Percentiles rank a stretch among this genome's conserved stretches.
Evolutionary conservation across 768 basidiomycete species (phyloP).

Genomic region (Boletus tylopilopsis): DNA sequence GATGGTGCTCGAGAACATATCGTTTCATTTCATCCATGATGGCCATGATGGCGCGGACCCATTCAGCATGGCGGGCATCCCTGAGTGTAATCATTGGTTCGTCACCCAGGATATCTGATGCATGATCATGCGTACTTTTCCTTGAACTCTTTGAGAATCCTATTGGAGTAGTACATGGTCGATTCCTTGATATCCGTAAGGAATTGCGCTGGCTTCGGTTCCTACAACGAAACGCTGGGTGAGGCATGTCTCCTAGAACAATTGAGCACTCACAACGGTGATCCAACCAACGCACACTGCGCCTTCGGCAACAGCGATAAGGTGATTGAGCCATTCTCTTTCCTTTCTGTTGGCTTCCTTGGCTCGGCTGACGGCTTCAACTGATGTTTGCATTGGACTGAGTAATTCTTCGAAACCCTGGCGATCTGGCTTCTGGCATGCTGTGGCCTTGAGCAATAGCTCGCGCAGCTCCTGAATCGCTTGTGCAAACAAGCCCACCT

Average conservation of each 20-base stretch:
- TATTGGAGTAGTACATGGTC: constrained; percentile 83
- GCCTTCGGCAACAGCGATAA: constrained; percentile 80
- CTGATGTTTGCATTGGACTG: constrained; percentile 61
- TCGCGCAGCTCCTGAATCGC: constrained; percentile 66
- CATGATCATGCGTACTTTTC: constrained; percentile 63
- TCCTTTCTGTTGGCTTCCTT: constrained; percentile 81
- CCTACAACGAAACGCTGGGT: constrained; percentile 25
- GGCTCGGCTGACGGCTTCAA: constrained; percentile 72
- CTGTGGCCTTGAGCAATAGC: constrained; percentile 61
- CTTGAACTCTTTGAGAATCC: constrained; percentile 89
- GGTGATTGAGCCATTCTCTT: constrained; percentile 77
- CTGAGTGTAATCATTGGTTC: constrained; percentile 39
- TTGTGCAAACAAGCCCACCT: constrained; percentile 69
- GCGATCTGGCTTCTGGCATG: constrained; percentile 78
- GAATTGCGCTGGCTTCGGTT: constrained; percentile 77
- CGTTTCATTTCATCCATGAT: constrained; percentile 76
- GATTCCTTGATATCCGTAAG: constrained; percentile 85
- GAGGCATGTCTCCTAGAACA: not conserved
- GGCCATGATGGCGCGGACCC: constrained; percentile 70
- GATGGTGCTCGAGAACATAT: constrained; percentile 83
- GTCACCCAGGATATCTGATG: not conserved
- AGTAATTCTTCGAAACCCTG: constrained; percentile 55
- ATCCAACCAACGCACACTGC: constrained; percentile 86
- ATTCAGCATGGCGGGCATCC: constrained; percentile 82
- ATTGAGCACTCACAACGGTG: constrained; percentile 53